A percentile compares a stretch with the other conserved stretches of the same genome.
Evolutionary conservation across 139 green algal genomes (phyloP).

Genomic region (Chlorella ohadii): DNA sequence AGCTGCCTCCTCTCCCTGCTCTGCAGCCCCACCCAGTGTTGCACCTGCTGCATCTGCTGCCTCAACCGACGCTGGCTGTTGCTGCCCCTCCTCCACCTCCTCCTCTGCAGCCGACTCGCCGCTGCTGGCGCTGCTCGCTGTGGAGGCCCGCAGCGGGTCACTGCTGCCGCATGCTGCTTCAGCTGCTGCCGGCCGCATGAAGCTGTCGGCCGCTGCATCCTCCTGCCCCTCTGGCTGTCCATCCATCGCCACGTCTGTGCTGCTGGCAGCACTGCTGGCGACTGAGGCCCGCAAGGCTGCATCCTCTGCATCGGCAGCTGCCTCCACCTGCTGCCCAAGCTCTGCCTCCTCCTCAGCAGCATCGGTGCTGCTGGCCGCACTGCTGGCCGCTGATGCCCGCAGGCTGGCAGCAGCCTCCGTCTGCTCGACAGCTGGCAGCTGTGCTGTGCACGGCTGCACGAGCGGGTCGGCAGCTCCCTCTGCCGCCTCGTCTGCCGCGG

Average conservation of each 20-base stretch:
- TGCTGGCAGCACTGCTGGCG: constrained; percentile 18
- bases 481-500: neutral
- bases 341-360: neutral
- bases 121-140: neutral
- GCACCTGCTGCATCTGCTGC: neutral
- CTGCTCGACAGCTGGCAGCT: neutral
- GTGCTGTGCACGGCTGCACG: neutral
- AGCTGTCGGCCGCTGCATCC: neutral
- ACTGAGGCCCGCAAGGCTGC: neutral
- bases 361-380: neutral
- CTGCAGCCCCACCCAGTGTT: neutral
- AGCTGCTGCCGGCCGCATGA: neutral
- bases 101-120: neutral
- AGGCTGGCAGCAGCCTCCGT: neutral
- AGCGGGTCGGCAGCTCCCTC: no score
- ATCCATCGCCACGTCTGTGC: neutral
- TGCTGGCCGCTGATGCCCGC: neutral
- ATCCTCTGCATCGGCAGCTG: neutral
- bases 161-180: neutral
- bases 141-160: neutral
- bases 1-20: neutral
- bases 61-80: neutral
- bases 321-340: neutral
- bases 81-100: neutral
- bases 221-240: neutral